phyloP scores from a whole-genome alignment of 1,284 basidiomycete species.

The Austropuccinia psidii region DNA sequence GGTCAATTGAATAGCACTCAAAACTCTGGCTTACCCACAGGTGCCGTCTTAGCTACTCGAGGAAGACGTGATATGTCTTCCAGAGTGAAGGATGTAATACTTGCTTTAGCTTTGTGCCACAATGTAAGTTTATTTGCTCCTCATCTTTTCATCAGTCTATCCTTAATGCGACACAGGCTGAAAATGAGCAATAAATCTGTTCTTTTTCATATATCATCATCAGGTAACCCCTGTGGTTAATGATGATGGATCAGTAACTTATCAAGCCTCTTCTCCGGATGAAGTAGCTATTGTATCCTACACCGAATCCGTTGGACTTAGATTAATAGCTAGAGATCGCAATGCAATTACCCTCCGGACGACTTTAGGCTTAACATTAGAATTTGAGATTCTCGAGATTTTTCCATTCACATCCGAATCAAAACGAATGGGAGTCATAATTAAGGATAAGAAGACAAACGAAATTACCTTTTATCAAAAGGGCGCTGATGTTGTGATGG shows the following conservation, averaged over 20 bases:
- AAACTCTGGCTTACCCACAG: conserved; percentile 52
- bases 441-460: conserved; percentile 65
- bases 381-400: conserved; percentile 81
- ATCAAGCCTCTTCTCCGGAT: conserved; percentile 96
- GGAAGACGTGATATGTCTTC: conserved; percentile 91
- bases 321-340: conserved; percentile 77
- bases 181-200: not conserved
- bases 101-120: conserved; percentile 89
- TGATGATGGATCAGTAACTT: conserved; percentile 87
- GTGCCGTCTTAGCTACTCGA: conserved; percentile 67
- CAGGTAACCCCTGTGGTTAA: conserved; percentile 91
- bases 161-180: not conserved
- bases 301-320: conserved; percentile 89
- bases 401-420: conserved; percentile 97
- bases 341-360: conserved; percentile 71
- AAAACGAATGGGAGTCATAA: conserved; percentile 97
- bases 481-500: conserved; percentile 96
- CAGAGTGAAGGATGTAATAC: conserved; percentile 83
- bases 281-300: conserved; percentile 99
- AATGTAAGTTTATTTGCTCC: conserved; percentile 58
- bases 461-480: conserved; percentile 90
- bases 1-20: not conserved
- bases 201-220: not conserved
- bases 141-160: not conserved
- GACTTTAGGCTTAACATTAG: conserved; percentile 58